Percentiles rank a stretch among this genome's conserved stretches.
Conservation (phyloP, 208 protist species). For the Trypanosoma grayi region DNA sequence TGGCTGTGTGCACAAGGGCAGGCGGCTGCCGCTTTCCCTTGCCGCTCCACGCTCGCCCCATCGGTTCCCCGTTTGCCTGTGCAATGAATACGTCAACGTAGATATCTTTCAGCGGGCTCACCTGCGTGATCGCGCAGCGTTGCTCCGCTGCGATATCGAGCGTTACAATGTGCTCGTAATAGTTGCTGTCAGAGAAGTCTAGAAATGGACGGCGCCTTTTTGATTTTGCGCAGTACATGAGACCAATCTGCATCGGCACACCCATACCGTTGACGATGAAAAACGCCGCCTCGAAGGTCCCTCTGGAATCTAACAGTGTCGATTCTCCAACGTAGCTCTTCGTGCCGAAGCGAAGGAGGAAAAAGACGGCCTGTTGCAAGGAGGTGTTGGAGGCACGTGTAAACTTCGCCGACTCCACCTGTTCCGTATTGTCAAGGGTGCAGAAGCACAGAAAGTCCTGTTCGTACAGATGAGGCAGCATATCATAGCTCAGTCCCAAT, state of each 20-base stretch:
- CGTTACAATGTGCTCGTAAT: slow-evolving; percentile 38
- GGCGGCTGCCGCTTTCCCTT: slow-evolving; percentile 1
- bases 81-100: slow-evolving; percentile 46
- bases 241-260: slow-evolving; percentile 47
- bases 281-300: slow-evolving; percentile 44
- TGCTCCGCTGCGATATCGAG: slow-evolving; percentile 29
- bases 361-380: slow-evolving; percentile 33
- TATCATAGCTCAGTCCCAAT: slow-evolving; percentile 64
- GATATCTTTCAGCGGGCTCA: slow-evolving; percentile 64
- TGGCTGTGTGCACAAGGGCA: slow-evolving; percentile 22
- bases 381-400: slow-evolving; percentile 11
- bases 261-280: slow-evolving; percentile 52
- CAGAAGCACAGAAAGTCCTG: slow-evolving; percentile 53
- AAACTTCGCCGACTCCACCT: slow-evolving; percentile 13
- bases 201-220: slow-evolving; percentile 28
- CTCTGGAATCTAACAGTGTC: slow-evolving; percentile 32
- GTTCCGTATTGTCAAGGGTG: not conserved
- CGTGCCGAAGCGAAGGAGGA: slow-evolving; percentile 34
- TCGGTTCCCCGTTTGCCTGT: slow-evolving; percentile 49
- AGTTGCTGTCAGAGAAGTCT: slow-evolving; percentile 29
- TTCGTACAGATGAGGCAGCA: slow-evolving; percentile 39
- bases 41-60: slow-evolving; percentile 13
- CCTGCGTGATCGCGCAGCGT: slow-evolving; percentile 44
- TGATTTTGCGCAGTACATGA: slow-evolving; percentile 28
- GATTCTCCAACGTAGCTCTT: slow-evolving; percentile 7